These are phyloP conservation scores for Aegilops sharonensis DNA, from an alignment of 176 grass and related monocot genomes.

Conservation along the genomic window DNA sequence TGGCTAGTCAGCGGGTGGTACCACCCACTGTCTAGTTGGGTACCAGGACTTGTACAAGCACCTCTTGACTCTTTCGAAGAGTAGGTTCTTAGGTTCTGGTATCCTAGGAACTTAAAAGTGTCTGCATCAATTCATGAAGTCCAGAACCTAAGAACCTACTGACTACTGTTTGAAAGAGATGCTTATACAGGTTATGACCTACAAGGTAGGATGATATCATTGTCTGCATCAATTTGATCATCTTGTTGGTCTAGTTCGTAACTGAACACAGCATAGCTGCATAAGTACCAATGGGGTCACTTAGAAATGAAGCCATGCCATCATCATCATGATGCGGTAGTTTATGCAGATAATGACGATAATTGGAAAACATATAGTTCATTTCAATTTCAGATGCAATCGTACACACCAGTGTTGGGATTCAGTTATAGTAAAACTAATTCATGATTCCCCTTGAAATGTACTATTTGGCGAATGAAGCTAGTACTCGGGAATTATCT, in stretches of 20 bases:
- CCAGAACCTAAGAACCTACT: slow-evolving; percentile 7
- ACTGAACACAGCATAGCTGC: neutral
- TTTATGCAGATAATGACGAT: neutral
- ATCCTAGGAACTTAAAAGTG: slow-evolving; percentile 24
- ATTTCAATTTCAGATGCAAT: neutral
- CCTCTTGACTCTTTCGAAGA: slow-evolving; percentile 14
- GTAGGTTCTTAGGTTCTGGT: slow-evolving; percentile 2
- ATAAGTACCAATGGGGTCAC: neutral
- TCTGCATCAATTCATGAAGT: slow-evolving; percentile 5
- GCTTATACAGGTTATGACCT: neutral
- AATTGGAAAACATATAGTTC: neutral
- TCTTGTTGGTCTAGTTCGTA: slow-evolving; percentile 3
- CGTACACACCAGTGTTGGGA: neutral
- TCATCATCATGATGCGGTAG: neutral
- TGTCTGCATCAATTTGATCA: slow-evolving; percentile 1
- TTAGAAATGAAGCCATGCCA: neutral
- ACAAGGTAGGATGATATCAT: slow-evolving; percentile 15
- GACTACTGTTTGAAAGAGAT: slow-evolving; percentile 1
- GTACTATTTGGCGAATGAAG: neutral
- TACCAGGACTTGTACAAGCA: neutral
- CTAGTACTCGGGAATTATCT: neutral
- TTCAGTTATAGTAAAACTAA: neutral
- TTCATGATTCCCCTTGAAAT: neutral
- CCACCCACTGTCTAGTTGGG: neutral
- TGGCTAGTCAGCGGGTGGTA: neutral